Percentiles rank a stretch among this genome's conserved stretches.
Evolutionary conservation across 202 grass and related monocot genomes (phyloP).

Genomic region (Dendrocalamus latiflorus): DNA sequence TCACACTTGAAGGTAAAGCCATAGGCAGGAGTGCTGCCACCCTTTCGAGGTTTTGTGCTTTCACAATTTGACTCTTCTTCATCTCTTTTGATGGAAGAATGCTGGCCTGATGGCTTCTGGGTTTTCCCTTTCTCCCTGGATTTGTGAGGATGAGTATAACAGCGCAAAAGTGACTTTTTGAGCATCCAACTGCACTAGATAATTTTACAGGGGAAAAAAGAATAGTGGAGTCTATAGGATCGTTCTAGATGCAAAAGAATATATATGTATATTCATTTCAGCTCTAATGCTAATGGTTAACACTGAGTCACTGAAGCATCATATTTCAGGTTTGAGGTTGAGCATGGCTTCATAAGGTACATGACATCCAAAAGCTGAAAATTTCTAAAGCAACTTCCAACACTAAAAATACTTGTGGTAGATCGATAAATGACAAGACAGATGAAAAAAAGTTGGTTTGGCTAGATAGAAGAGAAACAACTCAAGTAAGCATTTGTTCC

Average conservation of each 20-base stretch:
- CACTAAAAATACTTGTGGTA: neutral
- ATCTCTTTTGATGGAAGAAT: constrained; percentile 37
- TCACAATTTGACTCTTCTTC: constrained; percentile 43
- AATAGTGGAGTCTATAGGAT: neutral
- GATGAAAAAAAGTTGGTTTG: neutral
- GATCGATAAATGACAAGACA: neutral
- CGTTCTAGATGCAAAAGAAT: neutral
- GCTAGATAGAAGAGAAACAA: neutral
- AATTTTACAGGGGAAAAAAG: neutral
- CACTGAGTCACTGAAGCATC: neutral
- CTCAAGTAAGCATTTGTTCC: neutral
- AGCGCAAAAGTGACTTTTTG: neutral
- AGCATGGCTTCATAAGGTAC: neutral
- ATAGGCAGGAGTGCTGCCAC: constrained; percentile 42
- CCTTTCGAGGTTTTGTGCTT: constrained; percentile 37
- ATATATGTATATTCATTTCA: neutral
- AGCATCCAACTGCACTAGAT: constrained; percentile 9
- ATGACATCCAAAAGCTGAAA: neutral
- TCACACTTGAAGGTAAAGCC: constrained; percentile 63
- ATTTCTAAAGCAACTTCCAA: neutral
- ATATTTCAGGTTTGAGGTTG: neutral
- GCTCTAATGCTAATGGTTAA: constrained; percentile 2
- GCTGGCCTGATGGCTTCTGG: constrained; percentile 32
- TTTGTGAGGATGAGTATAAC: constrained; percentile 29
- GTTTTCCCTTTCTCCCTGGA: constrained; percentile 43